phyloP scores from a whole-genome alignment of 148 eudicot species.

The Polygonum aviculare region DNA sequence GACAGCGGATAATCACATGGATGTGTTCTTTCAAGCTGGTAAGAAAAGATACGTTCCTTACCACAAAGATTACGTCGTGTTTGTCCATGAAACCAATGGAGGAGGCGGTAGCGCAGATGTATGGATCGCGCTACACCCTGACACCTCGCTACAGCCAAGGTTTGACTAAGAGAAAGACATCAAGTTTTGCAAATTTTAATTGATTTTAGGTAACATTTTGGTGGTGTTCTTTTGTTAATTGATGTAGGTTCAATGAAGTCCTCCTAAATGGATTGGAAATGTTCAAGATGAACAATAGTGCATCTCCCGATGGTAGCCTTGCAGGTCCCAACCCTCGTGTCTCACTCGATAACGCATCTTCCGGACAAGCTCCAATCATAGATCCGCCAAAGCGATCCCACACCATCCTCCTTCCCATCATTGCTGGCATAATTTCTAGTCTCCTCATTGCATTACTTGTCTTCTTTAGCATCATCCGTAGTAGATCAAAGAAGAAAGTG shows the following conservation, averaged over 20 bases:
- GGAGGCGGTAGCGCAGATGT: not conserved
- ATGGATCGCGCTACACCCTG: not conserved
- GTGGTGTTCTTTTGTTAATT: not conserved
- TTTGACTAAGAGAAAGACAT: not conserved
- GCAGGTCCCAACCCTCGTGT: not conserved
- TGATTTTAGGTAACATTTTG: too few relatives aligned
- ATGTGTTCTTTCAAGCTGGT: not conserved
- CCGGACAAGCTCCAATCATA: not conserved
- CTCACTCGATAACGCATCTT: conserved; percentile 12
- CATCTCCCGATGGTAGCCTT: too few relatives aligned
- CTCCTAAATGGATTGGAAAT: not conserved
- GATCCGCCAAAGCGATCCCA: not conserved
- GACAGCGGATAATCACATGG: not conserved
- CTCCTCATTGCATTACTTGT: conserved; percentile 29
- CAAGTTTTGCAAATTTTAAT: too few relatives aligned
- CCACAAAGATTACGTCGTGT: not conserved
- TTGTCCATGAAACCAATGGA: not conserved
- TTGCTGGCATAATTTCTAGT: not conserved
- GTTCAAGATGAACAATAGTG: not conserved
- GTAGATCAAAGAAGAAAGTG: too few relatives aligned
- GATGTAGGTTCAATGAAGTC: not conserved
- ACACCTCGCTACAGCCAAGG: not conserved
- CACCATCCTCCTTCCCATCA: not conserved
- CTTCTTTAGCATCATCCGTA: too few relatives aligned
- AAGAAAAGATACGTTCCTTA: not conserved